These are phyloP conservation scores for Agrocybe praecox DNA, from an alignment of 768 basidiomycete genomes.

Conservation along the genomic window DNA sequence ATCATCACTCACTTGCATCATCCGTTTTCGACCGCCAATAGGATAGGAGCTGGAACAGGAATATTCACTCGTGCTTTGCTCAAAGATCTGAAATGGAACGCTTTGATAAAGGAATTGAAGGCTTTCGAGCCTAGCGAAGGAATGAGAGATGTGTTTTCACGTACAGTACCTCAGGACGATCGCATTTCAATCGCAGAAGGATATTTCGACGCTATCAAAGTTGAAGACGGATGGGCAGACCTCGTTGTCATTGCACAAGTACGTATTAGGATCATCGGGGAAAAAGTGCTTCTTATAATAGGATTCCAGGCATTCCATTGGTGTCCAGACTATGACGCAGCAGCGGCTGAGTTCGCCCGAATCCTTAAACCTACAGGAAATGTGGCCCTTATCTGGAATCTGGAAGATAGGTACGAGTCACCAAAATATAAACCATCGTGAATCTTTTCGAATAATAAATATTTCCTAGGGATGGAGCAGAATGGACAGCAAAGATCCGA, in stretches of 20 bases:
- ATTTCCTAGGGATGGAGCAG: conserved; percentile 44
- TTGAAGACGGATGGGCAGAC: conserved; percentile 73
- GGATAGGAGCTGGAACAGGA: conserved; percentile 87
- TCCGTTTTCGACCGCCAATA: conserved; percentile 24
- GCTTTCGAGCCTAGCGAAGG: conserved; percentile 87
- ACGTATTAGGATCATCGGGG: neutral
- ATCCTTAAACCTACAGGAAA: conserved; percentile 77
- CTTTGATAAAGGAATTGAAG: conserved; percentile 51
- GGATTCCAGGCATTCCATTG: conserved; percentile 88
- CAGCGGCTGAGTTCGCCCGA: conserved; percentile 75
- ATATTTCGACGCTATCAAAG: conserved; percentile 64
- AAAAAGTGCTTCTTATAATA: conserved; percentile 10
- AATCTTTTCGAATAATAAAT: no score
- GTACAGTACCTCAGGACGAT: conserved; percentile 50
- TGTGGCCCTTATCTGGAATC: conserved; percentile 85
- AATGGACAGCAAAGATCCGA: conserved; percentile 76
- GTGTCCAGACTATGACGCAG: conserved; percentile 79
- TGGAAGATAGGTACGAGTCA: conserved; percentile 71
- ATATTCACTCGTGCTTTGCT: conserved; percentile 87
- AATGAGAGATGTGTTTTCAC: conserved; percentile 75
- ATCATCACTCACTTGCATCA: neutral
- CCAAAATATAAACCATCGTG: neutral
- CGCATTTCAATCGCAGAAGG: conserved; percentile 60
- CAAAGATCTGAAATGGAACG: conserved; percentile 59
- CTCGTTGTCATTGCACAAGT: conserved; percentile 82